These are phyloP conservation scores for Penstemon newberryi DNA, from an alignment of 257 asterid genomes.

Conservation along the genomic window DNA sequence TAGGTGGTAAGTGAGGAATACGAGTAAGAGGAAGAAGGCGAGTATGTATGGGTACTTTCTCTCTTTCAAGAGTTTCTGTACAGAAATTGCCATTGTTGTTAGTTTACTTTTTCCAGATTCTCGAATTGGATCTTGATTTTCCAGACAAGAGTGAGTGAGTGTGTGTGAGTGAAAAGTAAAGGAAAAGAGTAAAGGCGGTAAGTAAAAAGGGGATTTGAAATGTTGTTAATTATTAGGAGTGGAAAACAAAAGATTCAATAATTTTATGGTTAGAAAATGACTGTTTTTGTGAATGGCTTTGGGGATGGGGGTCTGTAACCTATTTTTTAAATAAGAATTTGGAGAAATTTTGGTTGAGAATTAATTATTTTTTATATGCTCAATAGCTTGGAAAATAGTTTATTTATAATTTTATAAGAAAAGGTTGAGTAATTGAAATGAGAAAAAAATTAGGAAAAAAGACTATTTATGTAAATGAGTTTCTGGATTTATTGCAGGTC, in stretches of 20 bases:
- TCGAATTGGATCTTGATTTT: conserved; percentile 20
- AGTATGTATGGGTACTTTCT: conserved; percentile 72
- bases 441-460: not conserved
- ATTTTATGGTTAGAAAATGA: too few relatives aligned
- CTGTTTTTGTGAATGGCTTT: too few relatives aligned
- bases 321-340: too few relatives aligned
- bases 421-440: not conserved
- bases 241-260: too few relatives aligned
- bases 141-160: not conserved
- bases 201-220: too few relatives aligned
- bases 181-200: too few relatives aligned
- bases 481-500: conserved; percentile 10
- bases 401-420: conserved; percentile 2
- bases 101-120: not conserved
- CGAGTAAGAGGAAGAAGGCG: conserved; percentile 60
- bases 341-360: too few relatives aligned
- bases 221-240: too few relatives aligned
- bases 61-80: conserved; percentile 60
- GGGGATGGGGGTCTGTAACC: too few relatives aligned
- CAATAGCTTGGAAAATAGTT: too few relatives aligned
- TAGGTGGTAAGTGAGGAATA: conserved; percentile 58
- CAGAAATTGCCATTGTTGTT: conserved; percentile 50
- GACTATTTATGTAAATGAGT: conserved; percentile 3
- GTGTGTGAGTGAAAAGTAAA: not conserved
- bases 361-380: too few relatives aligned